These are phyloP conservation scores for Penicillium alfredii DNA, from an alignment of 495 filamentous ascomycete genomes.

Conservation along the genomic window DNA sequence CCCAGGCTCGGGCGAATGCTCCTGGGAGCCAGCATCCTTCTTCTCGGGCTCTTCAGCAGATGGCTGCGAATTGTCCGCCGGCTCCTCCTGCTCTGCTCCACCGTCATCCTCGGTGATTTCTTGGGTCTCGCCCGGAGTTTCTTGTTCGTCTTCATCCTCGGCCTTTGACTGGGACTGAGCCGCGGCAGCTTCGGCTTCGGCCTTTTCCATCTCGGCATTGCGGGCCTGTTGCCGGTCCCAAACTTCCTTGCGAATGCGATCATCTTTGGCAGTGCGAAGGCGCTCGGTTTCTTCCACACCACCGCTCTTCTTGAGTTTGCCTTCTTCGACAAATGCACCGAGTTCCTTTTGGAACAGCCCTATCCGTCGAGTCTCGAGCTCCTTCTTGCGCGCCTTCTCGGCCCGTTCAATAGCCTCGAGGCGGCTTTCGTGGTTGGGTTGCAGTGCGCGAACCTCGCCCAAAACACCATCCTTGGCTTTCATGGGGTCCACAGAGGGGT, in stretches of 20 bases:
- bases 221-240: conserved; percentile 63
- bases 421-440: conserved; percentile 89
- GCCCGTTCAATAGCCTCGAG: conserved; percentile 94
- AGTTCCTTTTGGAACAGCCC: conserved; percentile 88
- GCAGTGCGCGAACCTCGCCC: conserved; percentile 87
- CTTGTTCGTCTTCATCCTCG: conserved; percentile 10
- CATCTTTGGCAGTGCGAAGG: conserved; percentile 77
- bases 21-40: too few relatives aligned
- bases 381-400: conserved; percentile 80
- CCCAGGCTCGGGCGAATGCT: too few relatives aligned
- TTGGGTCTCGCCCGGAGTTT: background rate
- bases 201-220: conserved; percentile 38
- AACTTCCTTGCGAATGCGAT: conserved; percentile 76
- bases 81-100: too few relatives aligned
- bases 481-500: conserved; percentile 60
- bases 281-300: conserved; percentile 92
- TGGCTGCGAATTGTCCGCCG: background rate
- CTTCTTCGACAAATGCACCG: conserved; percentile 81
- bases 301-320: conserved; percentile 89
- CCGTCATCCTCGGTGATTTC: conserved; percentile 5
- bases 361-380: conserved; percentile 69
- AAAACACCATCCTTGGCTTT: conserved; percentile 86
- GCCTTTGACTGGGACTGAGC: conserved; percentile 11
- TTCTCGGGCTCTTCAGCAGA: background rate
- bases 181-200: conserved; percentile 21